Conservation (phyloP, 345 rosid species). For the Rhizophora mangle region DNA sequence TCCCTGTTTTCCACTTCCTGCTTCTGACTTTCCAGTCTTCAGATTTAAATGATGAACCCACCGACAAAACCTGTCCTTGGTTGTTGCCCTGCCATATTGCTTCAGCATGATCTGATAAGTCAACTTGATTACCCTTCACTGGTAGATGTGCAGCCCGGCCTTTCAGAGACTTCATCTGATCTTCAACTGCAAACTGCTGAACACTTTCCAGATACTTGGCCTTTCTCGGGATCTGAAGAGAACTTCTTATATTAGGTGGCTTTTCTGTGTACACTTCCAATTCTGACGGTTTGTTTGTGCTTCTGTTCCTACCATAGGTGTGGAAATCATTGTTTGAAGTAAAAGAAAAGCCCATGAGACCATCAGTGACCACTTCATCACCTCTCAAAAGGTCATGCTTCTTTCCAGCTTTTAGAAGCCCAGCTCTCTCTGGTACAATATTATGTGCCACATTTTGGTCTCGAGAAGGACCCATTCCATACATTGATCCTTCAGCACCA, state of each 20-base stretch:
- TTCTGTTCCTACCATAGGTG: slow-evolving; percentile 41
- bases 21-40: slow-evolving; percentile 53
- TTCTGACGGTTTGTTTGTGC: slow-evolving; percentile 31
- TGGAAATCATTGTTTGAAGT: slow-evolving; percentile 49
- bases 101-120: slow-evolving; percentile 41
- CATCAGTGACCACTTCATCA: slow-evolving; percentile 41
- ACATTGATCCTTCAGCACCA: slow-evolving; percentile 49
- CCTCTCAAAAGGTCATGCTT: slow-evolving; percentile 44
- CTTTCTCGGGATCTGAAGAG: slow-evolving; percentile 40
- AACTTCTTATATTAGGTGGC: slow-evolving; percentile 22
- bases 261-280: slow-evolving; percentile 30
- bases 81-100: slow-evolving; percentile 45
- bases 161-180: slow-evolving; percentile 57
- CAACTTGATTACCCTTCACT: slow-evolving; percentile 48
- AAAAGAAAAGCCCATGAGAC: slow-evolving; percentile 51
- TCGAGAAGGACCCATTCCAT: slow-evolving; percentile 54
- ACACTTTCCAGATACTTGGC: slow-evolving; percentile 40
- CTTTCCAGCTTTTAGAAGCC: slow-evolving; percentile 49
- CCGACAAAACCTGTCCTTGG: slow-evolving; percentile 41
- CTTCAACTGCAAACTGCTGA: slow-evolving; percentile 45
- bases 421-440: slow-evolving; percentile 37
- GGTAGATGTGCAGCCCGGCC: slow-evolving; percentile 30
- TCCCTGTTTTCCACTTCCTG: slow-evolving; percentile 61
- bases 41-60: slow-evolving; percentile 43
- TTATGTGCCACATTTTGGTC: slow-evolving; percentile 34